phyloP scores from a whole-genome alignment of 2,329 filamentous ascomycete genomes.

The Ophiobolus disseminans region DNA sequence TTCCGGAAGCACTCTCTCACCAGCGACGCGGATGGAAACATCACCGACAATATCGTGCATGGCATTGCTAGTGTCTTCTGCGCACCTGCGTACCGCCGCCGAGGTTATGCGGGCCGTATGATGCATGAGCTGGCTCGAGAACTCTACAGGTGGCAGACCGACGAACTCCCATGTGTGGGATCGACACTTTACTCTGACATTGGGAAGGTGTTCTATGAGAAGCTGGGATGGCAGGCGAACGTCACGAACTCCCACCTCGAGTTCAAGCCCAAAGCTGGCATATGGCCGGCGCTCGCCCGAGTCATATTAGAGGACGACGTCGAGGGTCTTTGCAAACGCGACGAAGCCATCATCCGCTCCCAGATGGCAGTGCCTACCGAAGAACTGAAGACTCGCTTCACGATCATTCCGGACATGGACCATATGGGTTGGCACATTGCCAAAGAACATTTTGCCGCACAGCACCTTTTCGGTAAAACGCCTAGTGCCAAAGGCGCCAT shows the following conservation, averaged over 20 bases:
- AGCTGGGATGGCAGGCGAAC: conserved; percentile 75
- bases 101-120: conserved; percentile 79
- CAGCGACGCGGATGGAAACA: conserved; percentile 49
- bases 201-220: conserved; percentile 78
- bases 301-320: conserved; percentile 66
- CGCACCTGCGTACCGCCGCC: conserved; percentile 66
- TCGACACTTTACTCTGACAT: conserved; percentile 86
- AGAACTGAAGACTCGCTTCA: conserved; percentile 59
- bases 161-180: conserved; percentile 57
- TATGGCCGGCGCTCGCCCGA: conserved; percentile 20
- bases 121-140: conserved; percentile 67
- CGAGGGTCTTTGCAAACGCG: conserved; percentile 62
- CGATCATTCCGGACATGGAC: conserved; percentile 69
- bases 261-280: conserved; percentile 44
- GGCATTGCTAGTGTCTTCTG: conserved; percentile 80
- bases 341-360: conserved; percentile 66
- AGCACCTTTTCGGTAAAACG: conserved; percentile 59
- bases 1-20: conserved; percentile 52
- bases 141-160: conserved; percentile 59
- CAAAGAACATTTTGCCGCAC: conserved; percentile 76
- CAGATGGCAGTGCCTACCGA: conserved; percentile 51
- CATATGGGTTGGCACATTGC: conserved; percentile 75
- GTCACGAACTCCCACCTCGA: conserved; percentile 73
- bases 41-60: conserved; percentile 66
- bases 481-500: conserved; percentile 72